A percentile compares a stretch with the other conserved stretches of the same genome.
These are phyloP conservation scores for Carex kokanica DNA, from an alignment of 176 grass and related monocot species.

Conservation along the genomic window DNA sequence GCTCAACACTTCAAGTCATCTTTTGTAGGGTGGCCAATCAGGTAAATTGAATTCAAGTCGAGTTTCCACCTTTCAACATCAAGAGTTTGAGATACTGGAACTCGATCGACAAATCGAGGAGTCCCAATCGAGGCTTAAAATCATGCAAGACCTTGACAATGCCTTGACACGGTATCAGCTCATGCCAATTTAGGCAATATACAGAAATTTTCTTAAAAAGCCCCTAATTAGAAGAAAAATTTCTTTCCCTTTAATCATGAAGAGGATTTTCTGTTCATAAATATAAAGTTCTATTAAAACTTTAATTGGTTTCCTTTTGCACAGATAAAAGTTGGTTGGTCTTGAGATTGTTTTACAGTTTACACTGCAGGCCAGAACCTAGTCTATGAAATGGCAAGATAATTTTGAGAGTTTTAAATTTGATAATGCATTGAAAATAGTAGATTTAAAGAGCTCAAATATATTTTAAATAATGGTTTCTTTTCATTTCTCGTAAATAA, in stretches of 20 bases:
- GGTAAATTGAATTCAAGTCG: slow-evolving; percentile 1
- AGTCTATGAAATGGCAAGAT: not conserved
- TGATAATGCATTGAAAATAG: not conserved
- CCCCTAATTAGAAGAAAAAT: slow-evolving; percentile 9
- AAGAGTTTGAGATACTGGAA: slow-evolving; percentile 27
- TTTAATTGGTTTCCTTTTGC: not conserved
- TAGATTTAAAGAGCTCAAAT: not conserved
- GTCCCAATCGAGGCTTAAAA: slow-evolving; percentile 31
- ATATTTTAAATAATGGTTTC: not conserved
- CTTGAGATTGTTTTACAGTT: not conserved
- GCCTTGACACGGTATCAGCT: slow-evolving; percentile 47
- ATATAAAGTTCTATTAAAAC: not conserved
- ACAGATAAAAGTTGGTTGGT: not conserved
- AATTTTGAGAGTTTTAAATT: not conserved
- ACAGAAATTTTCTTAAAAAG: not conserved
- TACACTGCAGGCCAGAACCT: not conserved
- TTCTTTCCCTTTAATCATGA: not conserved
- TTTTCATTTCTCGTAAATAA: not conserved
- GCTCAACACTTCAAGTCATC: not conserved
- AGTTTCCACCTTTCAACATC: slow-evolving; percentile 5
- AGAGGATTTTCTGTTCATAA: not conserved
- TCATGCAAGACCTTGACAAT: slow-evolving; percentile 44
- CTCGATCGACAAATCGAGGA: slow-evolving; percentile 54
- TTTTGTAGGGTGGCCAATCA: not conserved
- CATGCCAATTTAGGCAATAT: not conserved